These are phyloP conservation scores for Rhodotorula sp. DNA, from an alignment of 1,284 basidiomycete genomes.

Conservation along the genomic window DNA sequence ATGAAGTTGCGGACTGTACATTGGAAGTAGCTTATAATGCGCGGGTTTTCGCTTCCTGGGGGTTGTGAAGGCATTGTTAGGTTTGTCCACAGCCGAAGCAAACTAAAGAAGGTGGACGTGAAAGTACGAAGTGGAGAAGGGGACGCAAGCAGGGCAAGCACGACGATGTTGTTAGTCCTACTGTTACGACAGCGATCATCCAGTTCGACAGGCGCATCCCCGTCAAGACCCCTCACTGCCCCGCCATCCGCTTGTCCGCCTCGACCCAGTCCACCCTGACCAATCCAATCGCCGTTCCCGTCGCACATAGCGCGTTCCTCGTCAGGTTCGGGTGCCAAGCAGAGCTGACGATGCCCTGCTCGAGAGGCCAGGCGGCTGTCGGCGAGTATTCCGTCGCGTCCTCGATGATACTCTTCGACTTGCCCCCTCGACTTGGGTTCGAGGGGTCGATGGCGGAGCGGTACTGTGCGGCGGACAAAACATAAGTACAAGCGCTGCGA, in stretches of 20 bases:
- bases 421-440: background rate
- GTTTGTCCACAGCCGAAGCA: too few species aligned
- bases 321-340: slow-evolving; percentile 75
- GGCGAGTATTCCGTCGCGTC: slow-evolving; percentile 12
- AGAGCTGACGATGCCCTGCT: slow-evolving; percentile 70
- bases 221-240: too few species aligned
- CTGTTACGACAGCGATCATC: too few species aligned
- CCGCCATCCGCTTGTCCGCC: background rate
- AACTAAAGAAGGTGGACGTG: too few species aligned
- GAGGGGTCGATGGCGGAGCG: slow-evolving; percentile 16
- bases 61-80: too few species aligned
- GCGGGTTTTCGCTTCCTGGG: too few species aligned
- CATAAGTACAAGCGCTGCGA: background rate
- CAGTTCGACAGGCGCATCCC: too few species aligned
- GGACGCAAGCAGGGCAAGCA: too few species aligned
- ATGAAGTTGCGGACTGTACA: too few species aligned
- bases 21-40: background rate
- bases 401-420: slow-evolving; percentile 15
- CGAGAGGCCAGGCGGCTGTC: slow-evolving; percentile 67
- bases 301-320: slow-evolving; percentile 66
- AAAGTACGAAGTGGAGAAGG: too few species aligned
- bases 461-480: background rate
- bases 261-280: slow-evolving; percentile 67
- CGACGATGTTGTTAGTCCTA: too few species aligned
- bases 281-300: slow-evolving; percentile 74